These are phyloP conservation scores for Dendrocalamus latiflorus DNA, from an alignment of 202 grass and related monocot genomes.

Conservation along the genomic window DNA sequence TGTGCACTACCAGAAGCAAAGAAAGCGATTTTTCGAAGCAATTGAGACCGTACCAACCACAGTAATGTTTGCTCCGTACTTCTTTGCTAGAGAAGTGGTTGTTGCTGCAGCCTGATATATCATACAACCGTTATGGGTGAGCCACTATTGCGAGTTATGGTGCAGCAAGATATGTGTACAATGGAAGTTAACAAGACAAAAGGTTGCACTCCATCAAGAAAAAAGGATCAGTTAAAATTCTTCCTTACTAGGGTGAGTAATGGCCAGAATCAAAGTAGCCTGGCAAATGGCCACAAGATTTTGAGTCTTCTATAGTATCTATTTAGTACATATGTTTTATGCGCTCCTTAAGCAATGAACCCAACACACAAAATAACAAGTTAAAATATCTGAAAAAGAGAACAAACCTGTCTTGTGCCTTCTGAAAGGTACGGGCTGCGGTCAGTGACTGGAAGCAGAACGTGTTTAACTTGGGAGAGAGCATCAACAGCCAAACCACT, in stretches of 20 bases:
- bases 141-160: not conserved
- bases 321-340: not conserved
- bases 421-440: conserved; percentile 95
- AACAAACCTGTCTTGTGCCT: conserved; percentile 79
- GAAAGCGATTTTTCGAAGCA: not conserved
- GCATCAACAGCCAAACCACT: conserved; percentile 58
- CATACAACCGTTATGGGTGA: conserved; percentile 9
- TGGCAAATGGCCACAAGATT: not conserved
- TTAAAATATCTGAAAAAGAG: conserved; percentile 2
- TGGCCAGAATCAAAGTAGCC: not conserved
- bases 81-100: conserved; percentile 81
- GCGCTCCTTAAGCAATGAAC: not conserved
- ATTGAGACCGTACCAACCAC: conserved; percentile 66
- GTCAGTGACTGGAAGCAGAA: conserved; percentile 86
- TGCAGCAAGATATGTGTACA: not conserved
- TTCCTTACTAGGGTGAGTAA: not conserved
- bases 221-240: not conserved
- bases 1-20: not conserved
- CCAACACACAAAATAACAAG: not conserved
- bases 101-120: conserved; percentile 77
- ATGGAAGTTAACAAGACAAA: not conserved
- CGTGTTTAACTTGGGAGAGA: conserved; percentile 70
- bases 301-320: not conserved
- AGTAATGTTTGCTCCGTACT: conserved; percentile 90
- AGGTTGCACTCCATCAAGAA: not conserved